Evolutionary conservation across 2,329 filamentous ascomycete genomes (phyloP).

Genomic region (Arachnomyces sp.): DNA sequence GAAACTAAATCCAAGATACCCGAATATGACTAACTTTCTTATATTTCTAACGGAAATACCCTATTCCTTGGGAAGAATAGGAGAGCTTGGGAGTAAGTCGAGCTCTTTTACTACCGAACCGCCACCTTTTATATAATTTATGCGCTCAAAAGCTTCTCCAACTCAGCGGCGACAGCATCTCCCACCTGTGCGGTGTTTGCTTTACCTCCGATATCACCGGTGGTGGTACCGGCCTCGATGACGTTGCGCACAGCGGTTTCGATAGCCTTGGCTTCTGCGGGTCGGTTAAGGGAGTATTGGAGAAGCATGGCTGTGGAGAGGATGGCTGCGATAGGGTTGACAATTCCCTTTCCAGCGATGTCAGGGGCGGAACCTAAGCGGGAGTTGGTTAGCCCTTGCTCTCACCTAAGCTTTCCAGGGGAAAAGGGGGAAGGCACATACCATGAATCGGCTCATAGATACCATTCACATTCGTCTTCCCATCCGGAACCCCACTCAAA

Average conservation of each 20-base stretch:
- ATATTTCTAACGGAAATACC: no score
- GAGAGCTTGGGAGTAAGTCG: no score
- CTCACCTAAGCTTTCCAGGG: no score
- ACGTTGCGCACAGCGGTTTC: slow-evolving; percentile 73
- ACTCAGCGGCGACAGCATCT: slow-evolving; percentile 68
- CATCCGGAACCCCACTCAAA: slow-evolving; percentile 76
- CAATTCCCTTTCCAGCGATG: slow-evolving; percentile 83
- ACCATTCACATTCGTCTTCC: slow-evolving; percentile 75
- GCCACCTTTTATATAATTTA: slow-evolving; percentile 16
- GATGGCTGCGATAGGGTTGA: slow-evolving; percentile 87
- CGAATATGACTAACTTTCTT: no score
- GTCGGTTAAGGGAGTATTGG: slow-evolving; percentile 78
- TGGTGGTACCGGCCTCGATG: slow-evolving; percentile 70
- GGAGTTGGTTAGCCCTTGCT: not conserved
- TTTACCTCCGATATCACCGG: slow-evolving; percentile 75
- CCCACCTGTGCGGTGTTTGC: slow-evolving; percentile 69
- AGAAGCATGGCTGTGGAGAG: slow-evolving; percentile 94
- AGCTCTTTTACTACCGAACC: slow-evolving; percentile 3
- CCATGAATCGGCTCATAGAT: slow-evolving; percentile 98
- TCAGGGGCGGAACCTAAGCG: slow-evolving; percentile 72
- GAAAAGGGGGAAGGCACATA: slow-evolving; percentile 42
- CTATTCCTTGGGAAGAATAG: no score
- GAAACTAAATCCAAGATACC: no score
- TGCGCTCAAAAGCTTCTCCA: slow-evolving; percentile 56
- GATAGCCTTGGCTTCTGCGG: slow-evolving; percentile 66